phyloP scores from a whole-genome alignment of 75 land plant species.

The Sequoia sempervirens region DNA sequence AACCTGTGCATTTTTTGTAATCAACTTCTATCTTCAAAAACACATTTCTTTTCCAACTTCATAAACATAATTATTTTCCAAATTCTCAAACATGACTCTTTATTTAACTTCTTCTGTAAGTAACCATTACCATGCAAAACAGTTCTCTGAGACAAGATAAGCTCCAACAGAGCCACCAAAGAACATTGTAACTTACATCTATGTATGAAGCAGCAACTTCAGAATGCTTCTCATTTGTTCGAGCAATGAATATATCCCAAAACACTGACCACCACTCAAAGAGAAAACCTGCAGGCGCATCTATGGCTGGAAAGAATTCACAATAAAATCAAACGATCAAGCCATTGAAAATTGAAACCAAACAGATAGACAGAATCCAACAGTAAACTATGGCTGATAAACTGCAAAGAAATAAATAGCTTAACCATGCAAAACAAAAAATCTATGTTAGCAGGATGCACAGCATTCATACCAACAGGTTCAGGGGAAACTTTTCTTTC shows the following conservation, averaged over 20 bases:
- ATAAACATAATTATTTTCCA: background rate
- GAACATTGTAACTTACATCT: slow-evolving; percentile 52
- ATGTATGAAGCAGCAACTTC: slow-evolving; percentile 98
- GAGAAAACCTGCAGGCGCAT: slow-evolving; percentile 99
- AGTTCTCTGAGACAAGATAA: background rate
- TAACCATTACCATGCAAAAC: background rate
- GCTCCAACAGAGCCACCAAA: background rate
- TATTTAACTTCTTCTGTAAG: background rate
- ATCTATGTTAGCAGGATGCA: background rate
- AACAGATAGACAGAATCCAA: background rate
- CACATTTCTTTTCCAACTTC: background rate
- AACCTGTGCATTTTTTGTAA: background rate
- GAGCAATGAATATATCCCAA: slow-evolving; percentile 97
- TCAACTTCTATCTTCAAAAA: background rate
- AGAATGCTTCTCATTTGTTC: slow-evolving; percentile 98
- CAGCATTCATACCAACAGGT: slow-evolving; percentile 54
- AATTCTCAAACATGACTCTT: background rate
- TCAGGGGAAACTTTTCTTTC: slow-evolving; percentile 77
- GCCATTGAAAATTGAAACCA: background rate
- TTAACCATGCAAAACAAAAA: background rate
- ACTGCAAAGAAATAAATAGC: background rate
- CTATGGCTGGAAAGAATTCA: slow-evolving; percentile 62
- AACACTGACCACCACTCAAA: slow-evolving; percentile 99
- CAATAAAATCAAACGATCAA: background rate
- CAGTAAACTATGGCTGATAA: background rate